Percentiles rank a stretch among this genome's conserved stretches.
Conservation (phyloP, 176 grass and related monocot species). For the Cenchrus purpureus region DNA sequence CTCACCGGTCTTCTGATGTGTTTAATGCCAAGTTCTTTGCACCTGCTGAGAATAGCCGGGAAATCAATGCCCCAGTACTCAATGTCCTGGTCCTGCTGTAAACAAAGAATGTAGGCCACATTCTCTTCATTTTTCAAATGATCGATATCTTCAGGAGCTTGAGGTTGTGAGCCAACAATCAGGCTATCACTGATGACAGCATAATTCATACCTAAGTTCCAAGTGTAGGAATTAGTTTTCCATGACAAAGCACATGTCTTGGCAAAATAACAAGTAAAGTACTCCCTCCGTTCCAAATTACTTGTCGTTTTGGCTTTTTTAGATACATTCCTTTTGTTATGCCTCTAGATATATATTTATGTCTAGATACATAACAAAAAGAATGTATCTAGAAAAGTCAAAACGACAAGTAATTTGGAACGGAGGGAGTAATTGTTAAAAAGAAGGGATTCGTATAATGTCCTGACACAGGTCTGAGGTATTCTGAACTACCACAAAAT, state of each 20-base stretch:
- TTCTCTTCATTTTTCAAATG: conserved; percentile 79
- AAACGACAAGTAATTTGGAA: too few relatives aligned
- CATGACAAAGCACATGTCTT: conserved; percentile 27
- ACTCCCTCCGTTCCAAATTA: too few relatives aligned
- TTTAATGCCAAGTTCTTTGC: conserved; percentile 69
- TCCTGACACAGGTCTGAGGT: neutral
- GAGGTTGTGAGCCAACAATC: conserved; percentile 95
- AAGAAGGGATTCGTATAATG: too few relatives aligned
- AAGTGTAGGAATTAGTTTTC: conserved; percentile 7
- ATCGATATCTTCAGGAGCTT: conserved; percentile 82
- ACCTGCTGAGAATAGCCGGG: conserved; percentile 61
- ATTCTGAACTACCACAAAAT: neutral
- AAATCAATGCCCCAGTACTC: conserved; percentile 93
- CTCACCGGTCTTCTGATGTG: conserved; percentile 87
- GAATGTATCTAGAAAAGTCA: too few relatives aligned
- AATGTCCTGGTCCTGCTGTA: conserved; percentile 90
- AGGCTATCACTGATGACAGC: conserved; percentile 79
- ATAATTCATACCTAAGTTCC: conserved; percentile 80
- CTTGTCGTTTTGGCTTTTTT: too few relatives aligned
- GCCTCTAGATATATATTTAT: too few relatives aligned
- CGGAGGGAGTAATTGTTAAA: too few relatives aligned
- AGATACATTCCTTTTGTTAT: too few relatives aligned
- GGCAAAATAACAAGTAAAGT: too few relatives aligned
- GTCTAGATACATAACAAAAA: too few relatives aligned
- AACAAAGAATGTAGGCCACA: conserved; percentile 82